Percentiles rank a stretch among this genome's conserved stretches.
These are phyloP conservation scores for Auricularia auricula-judae DNA, from an alignment of 768 basidiomycete species.

Conservation along the genomic window DNA sequence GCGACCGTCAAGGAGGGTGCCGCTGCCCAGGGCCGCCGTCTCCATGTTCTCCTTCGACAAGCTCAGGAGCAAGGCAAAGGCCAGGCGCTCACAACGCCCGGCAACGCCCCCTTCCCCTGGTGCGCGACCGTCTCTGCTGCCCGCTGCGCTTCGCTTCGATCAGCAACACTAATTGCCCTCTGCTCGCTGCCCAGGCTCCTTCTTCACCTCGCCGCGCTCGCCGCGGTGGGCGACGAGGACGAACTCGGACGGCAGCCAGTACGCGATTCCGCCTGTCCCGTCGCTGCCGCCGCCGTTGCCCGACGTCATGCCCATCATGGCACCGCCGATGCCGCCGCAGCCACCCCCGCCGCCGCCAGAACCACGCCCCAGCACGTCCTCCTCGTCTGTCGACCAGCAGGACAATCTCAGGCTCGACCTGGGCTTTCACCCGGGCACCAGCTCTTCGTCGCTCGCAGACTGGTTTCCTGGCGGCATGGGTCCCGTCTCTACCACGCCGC, in stretches of 20 bases:
- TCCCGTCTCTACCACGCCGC: not conserved
- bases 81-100: not conserved
- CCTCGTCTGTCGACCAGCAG: not conserved
- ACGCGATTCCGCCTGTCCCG: not conserved
- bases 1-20: not conserved
- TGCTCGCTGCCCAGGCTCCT: not conserved
- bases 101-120: not conserved
- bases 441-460: not conserved
- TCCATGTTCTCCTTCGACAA: conserved; percentile 1
- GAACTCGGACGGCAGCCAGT: not conserved
- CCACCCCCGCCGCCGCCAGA: not conserved
- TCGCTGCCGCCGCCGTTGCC: not conserved
- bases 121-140: not conserved
- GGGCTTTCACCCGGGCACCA: not conserved
- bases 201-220: conserved; percentile 1
- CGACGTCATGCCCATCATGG: not conserved
- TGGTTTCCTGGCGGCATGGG: not conserved
- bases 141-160: not conserved
- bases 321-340: not conserved
- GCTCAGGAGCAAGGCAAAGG: not conserved
- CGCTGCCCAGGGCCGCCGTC: not conserved
- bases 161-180: not conserved
- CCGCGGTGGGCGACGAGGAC: not conserved
- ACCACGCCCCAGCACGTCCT: not conserved
- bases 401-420: not conserved